Evolutionary conservation across 306 rosid species (phyloP), one percentile per base, ranked within the genome.

Genomic region (Gillenia trifoliata): DNA sequence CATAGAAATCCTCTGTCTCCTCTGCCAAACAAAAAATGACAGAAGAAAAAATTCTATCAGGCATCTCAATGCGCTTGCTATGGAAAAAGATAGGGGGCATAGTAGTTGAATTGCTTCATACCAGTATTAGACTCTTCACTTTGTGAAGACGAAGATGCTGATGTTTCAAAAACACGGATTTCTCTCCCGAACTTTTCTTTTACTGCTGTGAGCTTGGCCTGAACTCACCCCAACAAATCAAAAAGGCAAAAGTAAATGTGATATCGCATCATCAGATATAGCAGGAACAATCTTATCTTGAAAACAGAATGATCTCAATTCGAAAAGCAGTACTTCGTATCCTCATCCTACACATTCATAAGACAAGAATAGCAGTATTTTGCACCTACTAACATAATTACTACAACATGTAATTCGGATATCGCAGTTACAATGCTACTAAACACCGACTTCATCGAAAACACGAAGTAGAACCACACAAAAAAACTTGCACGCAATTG

Each of bases 111-210:
- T n/a, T 12, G 40, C 30, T 64, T 28, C 63, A 10, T 84, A 90
- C 96, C 94, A 38, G 63, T 59, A 57, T 71, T 77, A 33, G 85
- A 20, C 65, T 71, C 80, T 71, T 78, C 82, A 71, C 71, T 82
- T 57, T 82, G 72, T 9, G 87, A 79, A 20, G 85, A 78, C 75
- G 98, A 86, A 50, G 76, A 74, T 15, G 90, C 25, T 2, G 73
- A 55, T 1, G 96, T 90, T 68, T 92, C 92, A 78, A 89, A 92
- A 8, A 92, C 89, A 45, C 72, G 89, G 65, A 92, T 85, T 77
- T 90, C 96, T 52, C 94, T 89, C 23, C 96, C 98, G 57, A 76
- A 75, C 64, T 82, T 89, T 73, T 87, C 98, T 70, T 71, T 86
- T 65, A 78, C 85, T 55, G 84, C 87, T 54, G 84, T 83, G 77